Base-by-base conservation (phyloP, 2,329 filamentous ascomycete species). In the Dendrostoma leiphaemia region DNA sequence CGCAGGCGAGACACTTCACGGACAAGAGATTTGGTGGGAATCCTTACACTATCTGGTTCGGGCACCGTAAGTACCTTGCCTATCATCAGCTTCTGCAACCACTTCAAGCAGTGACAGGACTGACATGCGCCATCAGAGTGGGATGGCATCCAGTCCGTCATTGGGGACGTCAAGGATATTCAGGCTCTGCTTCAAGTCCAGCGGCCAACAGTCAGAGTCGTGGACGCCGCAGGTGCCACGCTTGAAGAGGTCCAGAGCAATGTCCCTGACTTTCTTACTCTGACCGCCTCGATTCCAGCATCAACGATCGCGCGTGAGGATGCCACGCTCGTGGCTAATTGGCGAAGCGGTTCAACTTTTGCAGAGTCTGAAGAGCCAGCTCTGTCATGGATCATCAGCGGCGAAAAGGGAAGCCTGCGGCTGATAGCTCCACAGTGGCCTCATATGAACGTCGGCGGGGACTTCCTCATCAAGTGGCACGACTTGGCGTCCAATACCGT, bases 381-480 rank as follows among this genome's bases (percentile, higher is more conserved):
- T 6, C 60, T 79, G 0, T 62, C 70, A 0, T 82, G 79, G 75
- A 69, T 69, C 8, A 73, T 82, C 40, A 70, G 75, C 37, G 77
- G 79, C 12, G 71, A 75, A 48, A 71, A 70, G 51, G 77, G 76
- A 0, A 75, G 79, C 60, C 63, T 78, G 3, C 64, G 72, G 21
- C 61, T 78, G 0, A 67, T 62, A 0, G 59, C 67, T 0, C 60
- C 61, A 8, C 63, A 61, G 0, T 67, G 68, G 0, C 58, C 66
- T 0, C 40, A 61, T 0, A 45, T 71, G 3, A 64, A 70, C 13
- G 67, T 67, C 2, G 41, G 57, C 17, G 52, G 71, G 40, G 69
- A 74, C 46, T 65, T 79, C 19, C 72, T 74, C 32, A 69, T 81
- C 6, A 72, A 81, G 32, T 61, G 86, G 0, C 74, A 83, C 46